These are phyloP conservation scores for Cardamine occulta DNA, from an alignment of 345 rosid genomes.

Conservation along the genomic window DNA sequence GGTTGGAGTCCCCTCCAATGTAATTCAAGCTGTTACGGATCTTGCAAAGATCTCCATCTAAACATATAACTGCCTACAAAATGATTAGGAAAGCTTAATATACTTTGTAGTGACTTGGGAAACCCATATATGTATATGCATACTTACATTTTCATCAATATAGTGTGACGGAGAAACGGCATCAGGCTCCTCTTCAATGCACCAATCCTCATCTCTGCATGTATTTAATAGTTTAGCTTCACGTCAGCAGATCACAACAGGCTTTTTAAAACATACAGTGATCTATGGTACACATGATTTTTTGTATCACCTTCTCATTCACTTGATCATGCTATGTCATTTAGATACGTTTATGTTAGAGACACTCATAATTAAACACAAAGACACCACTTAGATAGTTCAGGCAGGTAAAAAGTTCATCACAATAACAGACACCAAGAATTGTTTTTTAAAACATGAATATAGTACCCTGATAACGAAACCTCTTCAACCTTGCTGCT, in stretches of 20 bases:
- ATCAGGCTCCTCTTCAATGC: slow-evolving; percentile 69
- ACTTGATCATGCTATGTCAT: too few species aligned
- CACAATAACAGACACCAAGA: not conserved
- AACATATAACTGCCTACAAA: slow-evolving; percentile 98
- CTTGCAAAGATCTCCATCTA: slow-evolving; percentile 96
- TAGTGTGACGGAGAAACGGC: slow-evolving; percentile 82
- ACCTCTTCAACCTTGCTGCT: slow-evolving; percentile 76
- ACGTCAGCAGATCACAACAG: slow-evolving; percentile 15
- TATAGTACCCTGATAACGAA: slow-evolving; percentile 62
- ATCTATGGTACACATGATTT: too few species aligned
- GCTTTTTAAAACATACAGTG: slow-evolving; percentile 6
- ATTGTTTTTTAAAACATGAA: not conserved
- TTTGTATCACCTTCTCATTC: too few species aligned
- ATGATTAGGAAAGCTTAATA: slow-evolving; percentile 46
- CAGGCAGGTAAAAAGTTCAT: slow-evolving; percentile 18
- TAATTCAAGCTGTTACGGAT: slow-evolving; percentile 58
- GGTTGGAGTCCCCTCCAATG: slow-evolving; percentile 64
- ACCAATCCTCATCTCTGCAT: slow-evolving; percentile 95
- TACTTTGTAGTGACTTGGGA: slow-evolving; percentile 33
- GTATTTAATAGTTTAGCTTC: slow-evolving; percentile 36
- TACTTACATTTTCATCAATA: slow-evolving; percentile 93
- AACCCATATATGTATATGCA: slow-evolving; percentile 26
- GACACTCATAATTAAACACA: too few species aligned
- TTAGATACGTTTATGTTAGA: too few species aligned
- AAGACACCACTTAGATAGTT: slow-evolving; percentile 11